Conservation (phyloP, 2,329 filamentous ascomycete species). For the Cryphonectria japonica region DNA sequence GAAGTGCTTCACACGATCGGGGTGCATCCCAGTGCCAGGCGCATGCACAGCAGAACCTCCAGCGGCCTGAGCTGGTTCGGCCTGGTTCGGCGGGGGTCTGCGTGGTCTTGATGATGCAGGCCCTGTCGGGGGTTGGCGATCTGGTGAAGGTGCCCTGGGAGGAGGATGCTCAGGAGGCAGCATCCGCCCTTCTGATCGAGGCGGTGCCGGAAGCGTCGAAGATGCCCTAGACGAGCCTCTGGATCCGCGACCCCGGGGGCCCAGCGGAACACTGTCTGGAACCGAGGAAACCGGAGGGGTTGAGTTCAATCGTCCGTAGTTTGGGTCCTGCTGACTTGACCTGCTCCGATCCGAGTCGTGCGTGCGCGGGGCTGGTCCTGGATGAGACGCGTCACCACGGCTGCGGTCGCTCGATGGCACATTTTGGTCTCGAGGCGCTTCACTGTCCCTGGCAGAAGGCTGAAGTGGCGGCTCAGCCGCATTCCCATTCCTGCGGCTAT, state of each 20-base stretch:
- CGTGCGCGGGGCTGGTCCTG: constrained; percentile 41
- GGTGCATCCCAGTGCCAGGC: constrained; percentile 39
- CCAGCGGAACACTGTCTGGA: constrained; percentile 53
- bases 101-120: constrained; percentile 55
- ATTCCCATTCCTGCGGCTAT: constrained; percentile 39
- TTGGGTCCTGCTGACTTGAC: constrained; percentile 60
- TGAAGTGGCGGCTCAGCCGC: constrained; percentile 24
- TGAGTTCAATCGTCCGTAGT: constrained; percentile 64
- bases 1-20: constrained; percentile 49
- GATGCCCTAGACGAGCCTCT: constrained; percentile 38
- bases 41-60: constrained; percentile 30
- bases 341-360: constrained; percentile 56
- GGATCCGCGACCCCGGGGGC: constrained; percentile 52
- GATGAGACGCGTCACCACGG: constrained; percentile 49
- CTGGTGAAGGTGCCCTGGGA: constrained; percentile 49
- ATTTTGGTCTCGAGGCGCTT: constrained; percentile 32
- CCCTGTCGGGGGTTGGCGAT: constrained; percentile 57
- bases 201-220: constrained; percentile 43
- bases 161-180: constrained; percentile 42
- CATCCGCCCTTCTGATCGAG: constrained; percentile 49
- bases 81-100: constrained; percentile 42
- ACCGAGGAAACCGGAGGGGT: constrained; percentile 50
- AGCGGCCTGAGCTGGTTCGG: constrained; percentile 38
- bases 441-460: constrained; percentile 32
- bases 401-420: constrained; percentile 41